phyloP scores from a whole-genome alignment of 192 early-diverging fungal genomes.

The Rhizophagus prolifer region DNA sequence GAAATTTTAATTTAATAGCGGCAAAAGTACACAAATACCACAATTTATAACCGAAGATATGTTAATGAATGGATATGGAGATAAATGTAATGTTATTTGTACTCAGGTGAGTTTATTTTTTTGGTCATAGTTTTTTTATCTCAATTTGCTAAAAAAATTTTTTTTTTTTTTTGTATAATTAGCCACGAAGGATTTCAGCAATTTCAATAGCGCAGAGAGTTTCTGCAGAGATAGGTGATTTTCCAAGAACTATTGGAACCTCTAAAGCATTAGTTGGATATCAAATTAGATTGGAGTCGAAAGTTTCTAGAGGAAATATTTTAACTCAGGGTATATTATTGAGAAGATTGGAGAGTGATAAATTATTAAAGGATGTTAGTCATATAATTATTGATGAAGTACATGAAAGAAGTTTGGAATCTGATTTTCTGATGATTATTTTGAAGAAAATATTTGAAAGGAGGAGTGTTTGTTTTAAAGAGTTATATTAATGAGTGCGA shows the following conservation, averaged over 20 bases:
- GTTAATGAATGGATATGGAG: conserved; percentile 39
- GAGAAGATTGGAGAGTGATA: conserved; percentile 64
- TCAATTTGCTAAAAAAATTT: background rate
- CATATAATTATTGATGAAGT: conserved; percentile 80
- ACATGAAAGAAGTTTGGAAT: conserved; percentile 74
- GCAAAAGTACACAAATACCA: conserved; percentile 79
- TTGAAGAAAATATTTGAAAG: conserved; percentile 52
- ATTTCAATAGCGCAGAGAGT: conserved; percentile 79
- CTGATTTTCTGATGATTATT: conserved; percentile 72
- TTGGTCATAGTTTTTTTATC: conserved; percentile 30
- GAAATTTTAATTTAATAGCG: conserved; percentile 32
- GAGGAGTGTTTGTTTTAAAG: conserved; percentile 36
- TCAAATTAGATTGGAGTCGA: conserved; percentile 67
- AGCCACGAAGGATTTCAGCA: conserved; percentile 79
- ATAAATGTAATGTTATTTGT: conserved; percentile 54
- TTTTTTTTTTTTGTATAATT: background rate
- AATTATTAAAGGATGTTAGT: conserved; percentile 53
- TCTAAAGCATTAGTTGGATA: conserved; percentile 67
- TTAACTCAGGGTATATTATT: conserved; percentile 72
- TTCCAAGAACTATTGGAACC: conserved; percentile 46
- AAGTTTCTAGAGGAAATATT: conserved; percentile 51
- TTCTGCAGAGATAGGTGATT: conserved; percentile 70
- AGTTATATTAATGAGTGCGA: conserved; percentile 74
- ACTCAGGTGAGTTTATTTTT: conserved; percentile 58
- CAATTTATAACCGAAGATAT: conserved; percentile 71